Base-by-base conservation (phyloP, 768 basidiomycete genomes). In the Suillus lakei region DNA sequence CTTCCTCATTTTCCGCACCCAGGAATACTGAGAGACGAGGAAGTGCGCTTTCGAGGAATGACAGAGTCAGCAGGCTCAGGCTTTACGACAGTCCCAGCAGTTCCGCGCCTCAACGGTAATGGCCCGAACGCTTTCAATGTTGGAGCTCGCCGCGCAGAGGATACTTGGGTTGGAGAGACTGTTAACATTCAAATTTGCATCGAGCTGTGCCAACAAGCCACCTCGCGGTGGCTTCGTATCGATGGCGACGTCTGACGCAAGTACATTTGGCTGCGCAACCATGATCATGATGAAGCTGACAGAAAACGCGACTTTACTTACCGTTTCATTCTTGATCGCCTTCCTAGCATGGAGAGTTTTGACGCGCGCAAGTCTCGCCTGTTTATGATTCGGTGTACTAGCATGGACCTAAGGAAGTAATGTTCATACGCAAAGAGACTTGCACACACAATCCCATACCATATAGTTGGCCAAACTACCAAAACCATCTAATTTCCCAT, bases 401-500 rank as follows among this genome's bases (percentile, higher is more conserved):
- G 60, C 61, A 50, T 61, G 50, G 38, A 60, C 60, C 36, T 55
- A 23, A 23, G 10, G n/a, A 32, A 23, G 44, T 21, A 12, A 28
- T 55, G 53, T 32, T 60, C 32, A 61, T 59, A 30, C 30, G 10
- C 23, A 34, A 34, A 62, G 32, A 61, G 21, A 21, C 32, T 53
- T 2, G 26, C 34, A 38, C 9, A 13, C 16, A 12, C 18, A 26
- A 51, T 60, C 4, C 74, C 80, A 61, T 71, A 85, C 86, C 61
- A 80, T 75, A 71, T 83, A 87, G 1, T 79, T 72, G n/a, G 76
- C 74, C 44, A 88, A 69, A 10, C 81, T 82, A 26, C 85, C 85
- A 61, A 86, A 67, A 26, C 86, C 85, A 28, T 77, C 76, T 21
- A 60, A 61, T 66, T 71, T 72, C 15, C 85, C 82, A 71, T 84